Percentiles rank a stretch among this genome's conserved stretches.
Evolutionary conservation across 116 monocot genomes (phyloP).

Genomic region (Papilionanthe hybrid): DNA sequence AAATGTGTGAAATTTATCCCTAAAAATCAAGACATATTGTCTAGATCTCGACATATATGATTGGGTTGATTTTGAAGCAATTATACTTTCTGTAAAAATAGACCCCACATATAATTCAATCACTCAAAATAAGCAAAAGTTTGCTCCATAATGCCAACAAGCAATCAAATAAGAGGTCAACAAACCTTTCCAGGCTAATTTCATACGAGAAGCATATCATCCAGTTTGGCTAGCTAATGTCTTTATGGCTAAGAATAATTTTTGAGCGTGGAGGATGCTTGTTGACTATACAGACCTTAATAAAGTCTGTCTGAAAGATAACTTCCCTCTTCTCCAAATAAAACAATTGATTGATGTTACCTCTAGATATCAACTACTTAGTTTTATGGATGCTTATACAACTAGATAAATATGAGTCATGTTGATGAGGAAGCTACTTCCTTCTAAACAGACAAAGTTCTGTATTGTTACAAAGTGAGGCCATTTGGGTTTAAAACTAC

Average conservation of each 20-base stretch:
- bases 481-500: not conserved
- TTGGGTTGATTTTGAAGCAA: not conserved
- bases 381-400: not conserved
- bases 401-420: not conserved
- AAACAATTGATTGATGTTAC: no score
- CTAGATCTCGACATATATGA: not conserved
- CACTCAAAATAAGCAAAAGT: not conserved
- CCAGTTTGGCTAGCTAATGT: not conserved
- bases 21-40: not conserved
- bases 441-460: not conserved
- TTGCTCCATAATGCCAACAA: not conserved
- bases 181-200: no score
- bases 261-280: not conserved
- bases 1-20: not conserved
- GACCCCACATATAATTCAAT: not conserved
- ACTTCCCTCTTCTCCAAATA: no score
- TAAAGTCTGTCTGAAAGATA: no score
- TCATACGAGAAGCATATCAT: no score
- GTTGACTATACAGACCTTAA: not conserved
- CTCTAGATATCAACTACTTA: not conserved
- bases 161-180: not conserved
- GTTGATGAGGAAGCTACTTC: not conserved
- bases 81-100: not conserved
- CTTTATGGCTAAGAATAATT: not conserved
- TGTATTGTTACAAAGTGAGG: not conserved